phyloP scores from a whole-genome alignment of 192 early-diverging fungal genomes.

The Mortierella hygrophila region DNA sequence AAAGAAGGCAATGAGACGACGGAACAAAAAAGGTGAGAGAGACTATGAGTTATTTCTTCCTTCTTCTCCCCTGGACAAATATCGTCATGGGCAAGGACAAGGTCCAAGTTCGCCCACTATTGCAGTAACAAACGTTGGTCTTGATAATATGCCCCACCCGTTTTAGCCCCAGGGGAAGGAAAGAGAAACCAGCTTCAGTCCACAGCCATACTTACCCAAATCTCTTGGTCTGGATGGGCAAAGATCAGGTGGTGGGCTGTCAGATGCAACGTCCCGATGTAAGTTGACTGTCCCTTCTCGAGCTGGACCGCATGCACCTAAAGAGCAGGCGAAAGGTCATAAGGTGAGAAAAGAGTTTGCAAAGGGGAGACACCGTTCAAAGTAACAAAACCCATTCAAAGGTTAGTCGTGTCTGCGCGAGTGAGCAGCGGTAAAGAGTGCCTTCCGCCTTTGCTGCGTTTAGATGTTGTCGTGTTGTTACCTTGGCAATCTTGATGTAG shows the following conservation, averaged over 20 bases:
- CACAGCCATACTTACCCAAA: slow-evolving; percentile 66
- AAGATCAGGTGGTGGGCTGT: slow-evolving; percentile 86
- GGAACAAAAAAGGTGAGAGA: not conserved
- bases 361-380: not conserved
- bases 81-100: not conserved
- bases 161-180: not conserved
- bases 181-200: slow-evolving; percentile 8
- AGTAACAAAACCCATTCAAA: not conserved
- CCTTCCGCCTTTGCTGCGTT: not conserved
- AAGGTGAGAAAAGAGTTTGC: not conserved
- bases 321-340: not conserved
- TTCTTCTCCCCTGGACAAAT: not conserved
- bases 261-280: slow-evolving; percentile 74
- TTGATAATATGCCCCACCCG: not conserved
- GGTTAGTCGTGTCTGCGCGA: not conserved
- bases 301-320: slow-evolving; percentile 59
- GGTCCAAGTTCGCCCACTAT: not conserved
- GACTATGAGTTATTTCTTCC: not conserved
- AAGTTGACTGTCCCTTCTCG: slow-evolving; percentile 53
- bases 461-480: not conserved
- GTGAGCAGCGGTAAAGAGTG: not conserved
- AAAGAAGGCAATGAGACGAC: not conserved
- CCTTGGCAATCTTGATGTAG: slow-evolving; percentile 51
- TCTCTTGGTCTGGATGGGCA: slow-evolving; percentile 62
- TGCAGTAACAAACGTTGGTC: not conserved